phyloP scores from a whole-genome alignment of 2,329 filamentous ascomycete species.

The Claviceps digitariae region DNA sequence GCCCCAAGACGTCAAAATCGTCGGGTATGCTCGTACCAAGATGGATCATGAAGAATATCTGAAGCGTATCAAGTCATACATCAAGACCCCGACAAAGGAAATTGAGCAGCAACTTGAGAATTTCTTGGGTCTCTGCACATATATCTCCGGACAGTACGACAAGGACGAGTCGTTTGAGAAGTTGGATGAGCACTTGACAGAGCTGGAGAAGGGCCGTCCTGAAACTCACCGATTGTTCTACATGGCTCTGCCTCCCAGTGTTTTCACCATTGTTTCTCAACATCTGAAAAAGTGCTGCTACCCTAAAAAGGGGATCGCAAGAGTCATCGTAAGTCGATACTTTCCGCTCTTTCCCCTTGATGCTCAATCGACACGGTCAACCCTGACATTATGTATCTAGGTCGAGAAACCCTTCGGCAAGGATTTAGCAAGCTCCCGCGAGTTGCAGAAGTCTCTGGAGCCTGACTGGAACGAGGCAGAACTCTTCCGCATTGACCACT shows the following conservation, averaged over 20 bases:
- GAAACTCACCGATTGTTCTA: constrained; percentile 94
- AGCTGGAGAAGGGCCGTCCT: constrained; percentile 67
- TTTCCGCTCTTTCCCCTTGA: neutral
- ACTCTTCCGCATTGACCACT: constrained; percentile 98
- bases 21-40: constrained; percentile 98
- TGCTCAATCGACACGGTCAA: neutral
- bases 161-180: constrained; percentile 85
- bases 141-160: constrained; percentile 96
- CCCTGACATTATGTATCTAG: constrained; percentile 28
- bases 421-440: constrained; percentile 84
- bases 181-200: constrained; percentile 73
- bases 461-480: constrained; percentile 99
- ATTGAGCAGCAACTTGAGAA: constrained; percentile 89
- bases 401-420: constrained; percentile 99
- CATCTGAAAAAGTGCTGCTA: constrained; percentile 97
- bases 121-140: constrained; percentile 79
- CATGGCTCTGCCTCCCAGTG: constrained; percentile 95
- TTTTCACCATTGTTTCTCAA: constrained; percentile 95
- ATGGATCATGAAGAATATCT: constrained; percentile 97
- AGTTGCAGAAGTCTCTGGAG: constrained; percentile 86
- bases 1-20: constrained; percentile 87
- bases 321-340: constrained; percentile 60
- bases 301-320: constrained; percentile 75
- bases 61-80: constrained; percentile 89
- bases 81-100: constrained; percentile 97